Percentiles rank a stretch among this genome's conserved stretches.
These are phyloP conservation scores for Penicillium cataractarum DNA, from an alignment of 495 filamentous ascomycete species.

Conservation along the genomic window DNA sequence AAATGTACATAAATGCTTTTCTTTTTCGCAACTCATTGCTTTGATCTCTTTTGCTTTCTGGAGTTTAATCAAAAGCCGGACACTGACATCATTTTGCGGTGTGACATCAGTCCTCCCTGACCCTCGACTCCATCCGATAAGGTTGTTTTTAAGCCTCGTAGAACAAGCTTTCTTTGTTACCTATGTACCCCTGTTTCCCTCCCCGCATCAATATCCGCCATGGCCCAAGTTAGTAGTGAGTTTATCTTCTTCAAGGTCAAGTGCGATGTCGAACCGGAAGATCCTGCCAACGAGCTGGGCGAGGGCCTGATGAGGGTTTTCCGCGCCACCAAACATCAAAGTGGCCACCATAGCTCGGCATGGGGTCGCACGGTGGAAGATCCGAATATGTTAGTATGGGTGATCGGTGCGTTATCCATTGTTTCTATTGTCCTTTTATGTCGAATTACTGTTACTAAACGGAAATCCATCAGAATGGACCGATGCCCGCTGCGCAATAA, in stretches of 20 bases:
- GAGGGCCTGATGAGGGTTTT: constrained; percentile 33
- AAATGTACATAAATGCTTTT: constrained; percentile 9
- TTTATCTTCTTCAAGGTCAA: constrained; percentile 48
- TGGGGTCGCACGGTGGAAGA: constrained; percentile 49
- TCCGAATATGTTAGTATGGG: constrained; percentile 43
- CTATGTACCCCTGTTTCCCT: background rate
- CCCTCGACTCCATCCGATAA: background rate
- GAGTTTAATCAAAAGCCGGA: constrained; percentile 9
- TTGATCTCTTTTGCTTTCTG: background rate
- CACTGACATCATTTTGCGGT: constrained; percentile 28
- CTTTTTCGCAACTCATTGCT: background rate
- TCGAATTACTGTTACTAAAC: background rate
- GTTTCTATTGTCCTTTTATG: background rate
- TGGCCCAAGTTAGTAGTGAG: constrained; percentile 36
- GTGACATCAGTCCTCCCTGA: constrained; percentile 23
- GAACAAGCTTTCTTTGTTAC: background rate
- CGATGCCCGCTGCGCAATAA: constrained; percentile 36
- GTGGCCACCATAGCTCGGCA: constrained; percentile 40
- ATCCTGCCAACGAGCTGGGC: constrained; percentile 40
- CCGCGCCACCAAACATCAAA: constrained; percentile 35
- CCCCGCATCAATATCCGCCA: constrained; percentile 4
- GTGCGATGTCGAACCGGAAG: constrained; percentile 45
- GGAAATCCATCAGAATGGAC: constrained; percentile 38
- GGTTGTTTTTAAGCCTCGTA: background rate
- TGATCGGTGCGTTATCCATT: constrained; percentile 32